Percentiles rank a stretch among this genome's conserved stretches.
Evolutionary conservation across 139 green algal species (phyloP).

Genomic region (Chlorella ohadii): DNA sequence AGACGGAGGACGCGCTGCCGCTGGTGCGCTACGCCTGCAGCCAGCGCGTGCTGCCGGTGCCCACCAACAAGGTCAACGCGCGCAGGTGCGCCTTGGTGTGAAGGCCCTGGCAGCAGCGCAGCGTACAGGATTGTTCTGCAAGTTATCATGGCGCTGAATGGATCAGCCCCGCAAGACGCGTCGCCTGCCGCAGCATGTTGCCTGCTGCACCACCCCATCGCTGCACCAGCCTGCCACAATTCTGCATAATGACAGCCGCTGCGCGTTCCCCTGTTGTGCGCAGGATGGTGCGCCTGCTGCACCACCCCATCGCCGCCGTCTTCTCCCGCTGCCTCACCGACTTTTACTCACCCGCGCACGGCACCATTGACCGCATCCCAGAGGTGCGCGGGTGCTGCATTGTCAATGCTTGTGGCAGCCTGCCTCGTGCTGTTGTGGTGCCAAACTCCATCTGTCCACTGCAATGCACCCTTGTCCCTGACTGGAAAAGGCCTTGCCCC

Average conservation of each 20-base stretch:
- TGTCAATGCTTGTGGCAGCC: too few relatives aligned
- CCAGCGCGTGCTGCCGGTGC: constrained; percentile 53
- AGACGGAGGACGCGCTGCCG: constrained; percentile 48
- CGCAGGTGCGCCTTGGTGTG: background rate
- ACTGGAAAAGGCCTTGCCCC: too few relatives aligned
- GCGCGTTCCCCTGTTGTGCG: background rate
- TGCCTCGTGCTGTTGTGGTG: too few relatives aligned
- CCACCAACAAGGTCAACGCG: constrained; percentile 59
- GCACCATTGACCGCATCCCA: constrained; percentile 29
- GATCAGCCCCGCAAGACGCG: too few relatives aligned
- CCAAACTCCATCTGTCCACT: too few relatives aligned
- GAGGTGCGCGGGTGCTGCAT: constrained; percentile 26
- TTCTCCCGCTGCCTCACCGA: constrained; percentile 43
- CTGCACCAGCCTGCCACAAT: background rate
- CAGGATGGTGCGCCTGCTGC: constrained; percentile 38
- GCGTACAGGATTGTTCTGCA: too few relatives aligned
- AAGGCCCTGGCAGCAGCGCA: too few relatives aligned
- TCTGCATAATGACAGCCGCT: too few relatives aligned
- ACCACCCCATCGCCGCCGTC: constrained; percentile 39
- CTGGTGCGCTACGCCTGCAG: constrained; percentile 66
- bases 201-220: background rate
- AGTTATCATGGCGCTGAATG: too few relatives aligned
- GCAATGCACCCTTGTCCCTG: too few relatives aligned
- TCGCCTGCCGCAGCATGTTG: too few relatives aligned
- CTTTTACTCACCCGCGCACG: constrained; percentile 42